A percentile compares a stretch with the other conserved stretches of the same genome.
These are phyloP conservation scores for Balamuthia mandrillaris DNA, from an alignment of 208 protist genomes.

Conservation along the genomic window DNA sequence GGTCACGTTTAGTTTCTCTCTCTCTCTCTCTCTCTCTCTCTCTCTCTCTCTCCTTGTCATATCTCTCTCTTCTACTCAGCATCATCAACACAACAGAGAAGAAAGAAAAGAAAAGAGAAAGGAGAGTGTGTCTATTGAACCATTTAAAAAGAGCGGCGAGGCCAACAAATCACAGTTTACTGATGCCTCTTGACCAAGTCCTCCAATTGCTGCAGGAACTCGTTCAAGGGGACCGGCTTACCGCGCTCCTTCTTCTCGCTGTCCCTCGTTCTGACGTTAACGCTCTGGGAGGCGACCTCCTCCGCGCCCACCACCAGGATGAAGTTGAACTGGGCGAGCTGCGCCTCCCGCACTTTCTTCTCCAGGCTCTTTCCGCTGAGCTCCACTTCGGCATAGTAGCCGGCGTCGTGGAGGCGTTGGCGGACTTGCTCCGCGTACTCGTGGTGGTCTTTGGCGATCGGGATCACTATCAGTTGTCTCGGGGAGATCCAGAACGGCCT, in stretches of 20 bases:
- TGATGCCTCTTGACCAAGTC: background rate
- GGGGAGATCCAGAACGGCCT: slow-evolving; percentile 98
- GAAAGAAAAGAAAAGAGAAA: no score
- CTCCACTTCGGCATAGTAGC: slow-evolving; percentile 91
- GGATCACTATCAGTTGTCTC: slow-evolving; percentile 76
- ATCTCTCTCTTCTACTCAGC: no score
- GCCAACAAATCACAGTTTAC: background rate
- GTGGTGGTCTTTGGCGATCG: slow-evolving; percentile 6
- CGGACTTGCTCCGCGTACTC: slow-evolving; percentile 79
- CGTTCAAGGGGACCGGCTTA: slow-evolving; percentile 50
- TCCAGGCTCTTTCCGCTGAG: slow-evolving; percentile 78
- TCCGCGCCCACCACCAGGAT: slow-evolving; percentile 92
- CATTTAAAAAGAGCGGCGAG: no score
- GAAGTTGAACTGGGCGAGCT: slow-evolving; percentile 94
- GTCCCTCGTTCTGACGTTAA: slow-evolving; percentile 88
- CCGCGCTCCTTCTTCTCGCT: slow-evolving; percentile 46
- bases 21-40: no score
- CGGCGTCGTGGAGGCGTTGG: slow-evolving; percentile 67
- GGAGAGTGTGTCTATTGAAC: no score
- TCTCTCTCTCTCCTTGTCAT: no score
- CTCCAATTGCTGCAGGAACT: background rate
- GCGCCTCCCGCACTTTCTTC: slow-evolving; percentile 94
- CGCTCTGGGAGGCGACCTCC: slow-evolving; percentile 78
- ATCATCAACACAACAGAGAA: no score
- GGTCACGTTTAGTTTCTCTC: no score